phyloP scores from a whole-genome alignment of 345 rosid genomes.

The Populus euphratica region DNA sequence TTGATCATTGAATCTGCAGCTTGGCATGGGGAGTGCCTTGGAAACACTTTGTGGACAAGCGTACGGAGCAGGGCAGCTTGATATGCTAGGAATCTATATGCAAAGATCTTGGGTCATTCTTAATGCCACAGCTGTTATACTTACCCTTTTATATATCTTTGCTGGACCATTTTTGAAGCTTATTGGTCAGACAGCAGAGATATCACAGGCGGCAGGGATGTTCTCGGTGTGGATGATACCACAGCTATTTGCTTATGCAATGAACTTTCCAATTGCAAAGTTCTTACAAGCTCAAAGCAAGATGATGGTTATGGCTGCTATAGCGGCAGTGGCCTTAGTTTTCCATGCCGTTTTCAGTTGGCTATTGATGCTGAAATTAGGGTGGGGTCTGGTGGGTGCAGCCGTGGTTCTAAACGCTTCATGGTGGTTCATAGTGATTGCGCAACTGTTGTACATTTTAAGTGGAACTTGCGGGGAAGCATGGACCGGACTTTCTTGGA shows the following conservation, averaged over 20 bases:
- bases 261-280: constrained; percentile 15
- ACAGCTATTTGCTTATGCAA: constrained; percentile 16
- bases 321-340: constrained; percentile 5
- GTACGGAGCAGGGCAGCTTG: constrained; percentile 18
- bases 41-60: constrained; percentile 24
- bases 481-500: constrained; percentile 19
- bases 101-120: constrained; percentile 24
- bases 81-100: constrained; percentile 22
- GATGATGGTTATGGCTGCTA: constrained; percentile 15
- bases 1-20: constrained; percentile 8
- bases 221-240: constrained; percentile 19
- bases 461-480: constrained; percentile 9
- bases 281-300: constrained; percentile 20
- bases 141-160: constrained; percentile 11
- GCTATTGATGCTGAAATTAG: constrained; percentile 24
- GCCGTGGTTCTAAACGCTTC: constrained; percentile 32
- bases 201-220: constrained; percentile 12
- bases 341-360: constrained; percentile 3
- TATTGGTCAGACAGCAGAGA: constrained; percentile 11
- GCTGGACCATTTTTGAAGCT: constrained; percentile 8
- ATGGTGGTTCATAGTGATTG: constrained; percentile 29
- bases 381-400: constrained; percentile 39
- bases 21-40: constrained; percentile 22
- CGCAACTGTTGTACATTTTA: constrained; percentile 14
- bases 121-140: neutral